phyloP scores from a whole-genome alignment of 2,329 filamentous ascomycete genomes.

The Thielaviopsis musarum region DNA sequence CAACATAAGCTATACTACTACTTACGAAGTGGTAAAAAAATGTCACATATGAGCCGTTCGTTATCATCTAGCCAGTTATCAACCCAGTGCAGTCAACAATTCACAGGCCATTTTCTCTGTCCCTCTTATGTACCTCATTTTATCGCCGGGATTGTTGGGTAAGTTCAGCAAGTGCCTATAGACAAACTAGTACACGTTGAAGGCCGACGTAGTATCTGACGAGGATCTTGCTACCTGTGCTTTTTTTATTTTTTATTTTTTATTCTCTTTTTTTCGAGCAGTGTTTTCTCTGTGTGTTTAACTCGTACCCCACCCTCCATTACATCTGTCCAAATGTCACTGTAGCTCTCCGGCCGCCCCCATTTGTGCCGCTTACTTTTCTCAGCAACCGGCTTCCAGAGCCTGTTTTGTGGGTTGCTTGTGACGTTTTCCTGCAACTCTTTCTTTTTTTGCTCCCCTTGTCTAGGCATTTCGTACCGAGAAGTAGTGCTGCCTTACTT shows the following conservation, averaged over 20 bases:
- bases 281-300: not conserved
- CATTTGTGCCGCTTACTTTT: not conserved
- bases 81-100: too few species aligned
- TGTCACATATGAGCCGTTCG: too few species aligned
- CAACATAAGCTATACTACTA: too few species aligned
- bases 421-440: not conserved
- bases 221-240: not conserved
- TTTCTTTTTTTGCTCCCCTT: not conserved
- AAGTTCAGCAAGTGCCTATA: too few species aligned
- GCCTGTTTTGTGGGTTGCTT: not conserved
- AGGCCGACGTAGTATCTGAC: not conserved
- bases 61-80: too few species aligned
- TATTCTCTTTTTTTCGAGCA: too few species aligned
- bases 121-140: too few species aligned
- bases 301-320: not conserved
- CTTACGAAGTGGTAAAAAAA: too few species aligned
- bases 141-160: too few species aligned
- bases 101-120: too few species aligned
- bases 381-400: not conserved
- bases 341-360: not conserved
- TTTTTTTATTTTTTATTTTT: not conserved
- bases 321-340: not conserved
- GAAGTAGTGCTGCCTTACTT: not conserved
- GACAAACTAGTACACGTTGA: not conserved
- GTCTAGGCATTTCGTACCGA: not conserved